phyloP scores from a whole-genome alignment of 306 rosid species.

The Malus sylvestris region DNA sequence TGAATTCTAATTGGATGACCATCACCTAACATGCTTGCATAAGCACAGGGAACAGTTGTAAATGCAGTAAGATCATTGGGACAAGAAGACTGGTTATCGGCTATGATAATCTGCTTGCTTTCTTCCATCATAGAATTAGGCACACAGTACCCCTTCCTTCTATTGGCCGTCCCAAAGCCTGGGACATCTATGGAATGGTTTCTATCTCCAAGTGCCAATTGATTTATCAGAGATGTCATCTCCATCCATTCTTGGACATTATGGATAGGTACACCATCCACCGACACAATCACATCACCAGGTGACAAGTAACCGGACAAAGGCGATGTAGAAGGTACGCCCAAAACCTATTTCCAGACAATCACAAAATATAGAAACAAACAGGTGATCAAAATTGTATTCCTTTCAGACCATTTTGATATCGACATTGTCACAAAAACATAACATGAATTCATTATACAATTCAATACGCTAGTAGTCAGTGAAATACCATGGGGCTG shows the following conservation, averaged over 20 bases:
- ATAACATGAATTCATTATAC: not conserved
- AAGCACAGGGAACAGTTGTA: constrained; percentile 30
- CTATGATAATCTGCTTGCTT: constrained; percentile 26
- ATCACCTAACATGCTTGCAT: constrained; percentile 15
- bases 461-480: constrained; percentile 3
- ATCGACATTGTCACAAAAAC: not conserved
- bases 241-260: constrained; percentile 65
- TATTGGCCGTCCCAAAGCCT: constrained; percentile 26
- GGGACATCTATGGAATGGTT: constrained; percentile 22
- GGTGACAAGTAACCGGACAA: constrained; percentile 59
- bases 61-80: constrained; percentile 43
- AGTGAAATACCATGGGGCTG: constrained; percentile 50
- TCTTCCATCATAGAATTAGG: constrained; percentile 47
- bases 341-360: constrained; percentile 56
- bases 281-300: constrained; percentile 59
- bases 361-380: constrained; percentile 13
- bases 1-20: constrained; percentile 21
- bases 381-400: constrained; percentile 1
- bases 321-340: constrained; percentile 52
- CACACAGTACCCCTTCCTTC: constrained; percentile 68
- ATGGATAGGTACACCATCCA: constrained; percentile 50
- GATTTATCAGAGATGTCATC: constrained; percentile 35
- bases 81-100: constrained; percentile 40
- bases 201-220: constrained; percentile 27
- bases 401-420: not conserved